Evolutionary conservation across 257 asterid species (phyloP), one percentile per base, ranked within the genome.

Genomic region (Primulina tabacum): DNA sequence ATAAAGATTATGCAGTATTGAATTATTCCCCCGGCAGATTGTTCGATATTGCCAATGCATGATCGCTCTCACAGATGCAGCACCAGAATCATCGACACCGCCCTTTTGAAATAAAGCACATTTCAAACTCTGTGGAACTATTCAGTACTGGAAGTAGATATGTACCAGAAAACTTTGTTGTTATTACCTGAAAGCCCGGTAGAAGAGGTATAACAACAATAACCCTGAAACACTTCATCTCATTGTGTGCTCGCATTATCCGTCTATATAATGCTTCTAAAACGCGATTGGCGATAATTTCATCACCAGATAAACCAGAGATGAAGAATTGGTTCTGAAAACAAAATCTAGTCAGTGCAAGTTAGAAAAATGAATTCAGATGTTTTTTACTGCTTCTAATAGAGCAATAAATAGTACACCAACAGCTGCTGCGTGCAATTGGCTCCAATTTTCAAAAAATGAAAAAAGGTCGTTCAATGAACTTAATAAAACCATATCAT

Each of bases 21-120:
- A 92, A 75, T 80, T 78, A 62, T 77, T 79, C 65, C 97, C 97
- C 74, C 96, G 81, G 80, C 82, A 81, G 72, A 92, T 90, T 74
- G 98, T 87, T 75, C 98, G 86, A 72, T 90, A 90, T 73, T 90
- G 96, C 98, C 98, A 92, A 82, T 88, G 98, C 97, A 92, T 90
- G 73, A 92, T 90, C 73, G 98, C 98, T 79, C 98, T 83, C 71
- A 90, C 96, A 76, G 98, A 90, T 75, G 98, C 98, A 64, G 98
- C 97, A 74, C 98, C 98, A 72, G 92, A 89, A 79, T 92, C 97
- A 83, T 92, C 98, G 81, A 90, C 85, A 67, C 98, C 97, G 66
- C 98, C 98, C 97, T 92, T 78, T 75, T 62, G 73, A 73, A 62
- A 60, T 61, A 10, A 38, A 75, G 65, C 52, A 77, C n/a, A 62